These are phyloP conservation scores for Triticum turgidum DNA, from an alignment of 176 grass and related monocot genomes.

Conservation along the genomic window DNA sequence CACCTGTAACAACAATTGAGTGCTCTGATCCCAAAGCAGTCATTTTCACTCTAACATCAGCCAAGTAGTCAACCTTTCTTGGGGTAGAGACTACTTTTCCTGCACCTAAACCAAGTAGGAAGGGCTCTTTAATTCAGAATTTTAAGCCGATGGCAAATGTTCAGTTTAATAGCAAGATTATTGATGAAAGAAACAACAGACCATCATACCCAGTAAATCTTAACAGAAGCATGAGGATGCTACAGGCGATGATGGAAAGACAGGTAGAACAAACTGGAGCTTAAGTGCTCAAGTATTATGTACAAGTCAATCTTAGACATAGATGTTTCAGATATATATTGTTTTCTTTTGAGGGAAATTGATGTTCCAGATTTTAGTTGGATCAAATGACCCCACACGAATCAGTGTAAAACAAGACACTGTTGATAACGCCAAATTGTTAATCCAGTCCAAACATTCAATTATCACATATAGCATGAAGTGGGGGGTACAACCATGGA, in stretches of 20 bases:
- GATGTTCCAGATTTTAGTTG: background rate
- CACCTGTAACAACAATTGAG: constrained; percentile 84
- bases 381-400: background rate
- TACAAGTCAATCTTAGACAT: background rate
- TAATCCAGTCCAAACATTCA: background rate
- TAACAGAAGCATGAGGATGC: background rate
- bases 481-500: background rate
- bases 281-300: background rate
- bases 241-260: constrained; percentile 10
- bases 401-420: background rate
- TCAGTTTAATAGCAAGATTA: background rate
- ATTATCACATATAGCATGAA: constrained; percentile 24
- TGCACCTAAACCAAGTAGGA: constrained; percentile 47
- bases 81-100: constrained; percentile 61
- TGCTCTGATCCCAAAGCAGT: constrained; percentile 87
- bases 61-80: constrained; percentile 76
- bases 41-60: constrained; percentile 61
- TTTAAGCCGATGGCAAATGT: background rate
- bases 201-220: background rate
- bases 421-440: background rate
- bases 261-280: background rate
- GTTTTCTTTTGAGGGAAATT: background rate
- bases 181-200: background rate
- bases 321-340: background rate
- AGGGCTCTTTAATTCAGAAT: constrained; percentile 3